Conservation (phyloP, 805 yeast species). For the Starmerella apicola region DNA sequence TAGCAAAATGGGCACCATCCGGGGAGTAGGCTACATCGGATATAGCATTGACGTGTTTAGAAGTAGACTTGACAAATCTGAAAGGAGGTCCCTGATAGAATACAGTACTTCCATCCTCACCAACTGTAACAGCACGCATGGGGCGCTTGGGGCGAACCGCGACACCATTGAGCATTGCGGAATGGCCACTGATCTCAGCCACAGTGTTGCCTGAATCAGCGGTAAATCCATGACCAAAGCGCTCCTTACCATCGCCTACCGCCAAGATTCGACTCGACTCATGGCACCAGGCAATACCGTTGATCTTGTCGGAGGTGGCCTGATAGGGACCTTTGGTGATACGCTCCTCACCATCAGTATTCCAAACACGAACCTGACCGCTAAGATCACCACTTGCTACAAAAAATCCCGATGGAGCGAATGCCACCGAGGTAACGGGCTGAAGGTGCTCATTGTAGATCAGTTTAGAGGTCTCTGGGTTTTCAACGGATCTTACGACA, state of each 20-base stretch:
- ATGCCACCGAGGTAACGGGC: slow-evolving; percentile 69
- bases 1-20: slow-evolving; percentile 58
- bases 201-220: slow-evolving; percentile 94
- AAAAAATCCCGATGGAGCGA: slow-evolving; percentile 82
- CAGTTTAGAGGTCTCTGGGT: slow-evolving; percentile 35
- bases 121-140: slow-evolving; percentile 81
- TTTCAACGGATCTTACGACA: slow-evolving; percentile 50
- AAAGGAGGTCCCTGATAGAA: slow-evolving; percentile 90
- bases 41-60: slow-evolving; percentile 67
- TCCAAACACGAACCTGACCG: slow-evolving; percentile 85
- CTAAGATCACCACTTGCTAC: slow-evolving; percentile 83
- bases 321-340: slow-evolving; percentile 67
- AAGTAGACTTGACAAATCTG: slow-evolving; percentile 60
- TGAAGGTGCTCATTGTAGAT: slow-evolving; percentile 65
- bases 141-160: slow-evolving; percentile 79
- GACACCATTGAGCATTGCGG: slow-evolving; percentile 71
- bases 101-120: slow-evolving; percentile 77
- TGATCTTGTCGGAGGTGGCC: slow-evolving; percentile 67
- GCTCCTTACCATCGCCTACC: slow-evolving; percentile 87
- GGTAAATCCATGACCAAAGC: slow-evolving; percentile 83
- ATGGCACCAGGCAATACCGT: slow-evolving; percentile 82
- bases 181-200: slow-evolving; percentile 91
- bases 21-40: slow-evolving; percentile 75
- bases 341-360: slow-evolving; percentile 39
- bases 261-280: slow-evolving; percentile 79